Evolutionary conservation across 805 yeast genomes (phyloP), one percentile per base, ranked within the genome.

Genomic region (Starmera quercuum): DNA sequence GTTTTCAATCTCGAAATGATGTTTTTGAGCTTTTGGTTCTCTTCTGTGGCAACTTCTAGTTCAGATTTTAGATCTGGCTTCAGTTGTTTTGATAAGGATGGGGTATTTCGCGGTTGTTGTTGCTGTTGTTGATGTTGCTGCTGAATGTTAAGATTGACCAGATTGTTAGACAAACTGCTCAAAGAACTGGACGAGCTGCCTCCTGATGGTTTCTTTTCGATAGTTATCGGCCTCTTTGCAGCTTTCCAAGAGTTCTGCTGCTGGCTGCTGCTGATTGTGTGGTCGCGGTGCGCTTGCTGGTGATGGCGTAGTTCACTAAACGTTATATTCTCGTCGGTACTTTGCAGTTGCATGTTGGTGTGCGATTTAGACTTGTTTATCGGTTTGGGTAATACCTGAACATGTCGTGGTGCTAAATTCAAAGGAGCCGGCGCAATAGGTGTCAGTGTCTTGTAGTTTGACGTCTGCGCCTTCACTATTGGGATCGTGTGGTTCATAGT

Each of bases 21-120:
- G 30, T 58, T 63, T 39, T 64, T 63, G 37, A 66, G 47, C 38
- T 64, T 66, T 33, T 58, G 63, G 41, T 66, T 66, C 45, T 66
- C 72, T 34, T 60, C 58, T 3, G 65, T 55, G 6, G 66, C 68
- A 28, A 50, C 52, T 32, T 63, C 66, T n/a, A 66, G 39, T 42
- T 66, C 69, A 29, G 43, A 39, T 29, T 59, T 58, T 32, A 66
- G 34, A 32, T 58, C 64, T 13, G 37, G 12, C 20, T 26, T 25
- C 21, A n/a, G 26, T 28, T 24, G 12, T 20, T 28, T 7, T n/a
- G n/a, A n/a, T n/a, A n/a, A n/a, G n/a, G 30, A 23, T 15, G n/a
- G n/a, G n/a, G n/a, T n/a, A n/a, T n/a, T n/a, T 31, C 9, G 38
- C 23, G 2, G 26, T 23, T 15, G 30, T 35, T 13, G 36, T 23